phyloP scores from a whole-genome alignment of 768 basidiomycete species.

The Lyophyllum shimeji region DNA sequence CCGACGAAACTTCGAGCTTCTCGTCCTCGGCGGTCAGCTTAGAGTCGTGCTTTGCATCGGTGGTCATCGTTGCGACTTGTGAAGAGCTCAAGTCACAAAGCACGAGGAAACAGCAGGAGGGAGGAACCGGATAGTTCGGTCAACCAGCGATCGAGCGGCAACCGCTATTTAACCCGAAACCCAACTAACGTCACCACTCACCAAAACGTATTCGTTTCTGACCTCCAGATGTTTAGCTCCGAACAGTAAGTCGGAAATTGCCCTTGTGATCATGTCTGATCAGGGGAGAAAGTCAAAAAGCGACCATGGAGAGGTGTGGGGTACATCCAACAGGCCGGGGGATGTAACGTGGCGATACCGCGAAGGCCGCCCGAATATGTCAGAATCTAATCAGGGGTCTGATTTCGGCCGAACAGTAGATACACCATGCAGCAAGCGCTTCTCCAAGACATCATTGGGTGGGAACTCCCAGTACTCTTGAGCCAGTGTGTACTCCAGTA shows the following conservation, averaged over 20 bases:
- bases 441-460: neutral
- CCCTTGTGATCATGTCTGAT: slow-evolving; percentile 21
- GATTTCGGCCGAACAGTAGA: slow-evolving; percentile 1
- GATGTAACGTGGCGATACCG: slow-evolving; percentile 10
- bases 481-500: neutral
- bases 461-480: no score
- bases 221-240: slow-evolving; percentile 17
- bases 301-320: neutral
- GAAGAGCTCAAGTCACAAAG: neutral
- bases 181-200: slow-evolving; percentile 24
- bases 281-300: slow-evolving; percentile 5
- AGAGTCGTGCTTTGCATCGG: slow-evolving; percentile 10
- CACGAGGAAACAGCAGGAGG: slow-evolving; percentile 2
- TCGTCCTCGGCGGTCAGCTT: slow-evolving; percentile 21
- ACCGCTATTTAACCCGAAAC: slow-evolving; percentile 9
- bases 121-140: slow-evolving; percentile 8
- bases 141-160: neutral
- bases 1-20: slow-evolving; percentile 28
- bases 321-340: neutral
- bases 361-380: slow-evolving; percentile 5
- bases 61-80: slow-evolving; percentile 6
- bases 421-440: neutral
- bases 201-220: slow-evolving; percentile 22
- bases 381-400: neutral
- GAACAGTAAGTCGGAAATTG: slow-evolving; percentile 17